phyloP scores from a whole-genome alignment of 176 grass and related monocot species.

The Musa troglodytarum region DNA sequence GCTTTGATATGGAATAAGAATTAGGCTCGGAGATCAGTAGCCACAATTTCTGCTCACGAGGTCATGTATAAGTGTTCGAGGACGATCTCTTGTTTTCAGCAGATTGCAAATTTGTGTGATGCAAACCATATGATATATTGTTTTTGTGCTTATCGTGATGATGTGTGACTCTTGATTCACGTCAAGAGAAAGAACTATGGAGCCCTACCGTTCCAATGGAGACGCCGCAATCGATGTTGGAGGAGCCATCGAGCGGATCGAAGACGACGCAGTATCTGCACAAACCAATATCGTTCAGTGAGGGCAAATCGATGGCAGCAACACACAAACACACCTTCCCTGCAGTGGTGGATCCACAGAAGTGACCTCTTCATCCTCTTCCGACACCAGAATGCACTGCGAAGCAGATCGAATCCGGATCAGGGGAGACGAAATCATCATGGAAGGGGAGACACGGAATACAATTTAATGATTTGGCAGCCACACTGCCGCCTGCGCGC shows the following conservation, averaged over 20 bases:
- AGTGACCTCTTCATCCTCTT: conserved; percentile 88
- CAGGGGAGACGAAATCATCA: too few relatives aligned
- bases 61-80: background rate
- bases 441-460: too few relatives aligned
- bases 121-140: too few relatives aligned
- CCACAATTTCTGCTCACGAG: background rate
- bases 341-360: conserved; percentile 72
- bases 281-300: background rate
- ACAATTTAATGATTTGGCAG: too few relatives aligned
- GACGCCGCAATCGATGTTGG: conserved; percentile 90
- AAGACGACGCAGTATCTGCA: conserved; percentile 82
- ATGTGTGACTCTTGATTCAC: too few relatives aligned
- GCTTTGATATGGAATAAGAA: background rate
- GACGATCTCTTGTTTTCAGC: too few relatives aligned
- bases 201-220: conserved; percentile 92
- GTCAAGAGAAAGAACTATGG: background rate
- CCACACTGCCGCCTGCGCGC: too few relatives aligned
- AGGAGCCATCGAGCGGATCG: conserved; percentile 94
- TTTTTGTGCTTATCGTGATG: too few relatives aligned
- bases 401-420: background rate
- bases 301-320: background rate
- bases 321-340: conserved; percentile 43
- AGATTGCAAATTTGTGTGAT: too few relatives aligned
- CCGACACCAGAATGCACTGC: conserved; percentile 85
- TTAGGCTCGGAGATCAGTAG: background rate